A percentile compares a stretch with the other conserved stretches of the same genome.
Evolutionary conservation across 805 yeast genomes (phyloP).

Genomic region (Kuraishia capsulata): DNA sequence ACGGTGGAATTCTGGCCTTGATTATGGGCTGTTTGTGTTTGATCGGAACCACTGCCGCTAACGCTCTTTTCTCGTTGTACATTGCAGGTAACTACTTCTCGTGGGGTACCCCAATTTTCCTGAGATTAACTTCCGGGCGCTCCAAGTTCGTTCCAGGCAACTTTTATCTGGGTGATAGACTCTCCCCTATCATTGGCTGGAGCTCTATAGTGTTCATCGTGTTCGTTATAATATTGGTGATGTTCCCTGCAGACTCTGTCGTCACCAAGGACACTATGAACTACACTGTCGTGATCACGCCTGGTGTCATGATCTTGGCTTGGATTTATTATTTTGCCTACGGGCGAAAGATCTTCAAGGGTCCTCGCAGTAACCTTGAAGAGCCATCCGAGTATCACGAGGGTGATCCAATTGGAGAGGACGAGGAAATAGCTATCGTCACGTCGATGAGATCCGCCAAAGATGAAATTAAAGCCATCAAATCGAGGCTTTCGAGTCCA

Average conservation of each 20-base stretch:
- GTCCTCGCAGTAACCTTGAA: slow-evolving; percentile 17
- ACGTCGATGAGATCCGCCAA: slow-evolving; percentile 10
- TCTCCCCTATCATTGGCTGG: slow-evolving; percentile 24
- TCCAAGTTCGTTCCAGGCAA: slow-evolving; percentile 32
- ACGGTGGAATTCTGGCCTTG: slow-evolving; percentile 27
- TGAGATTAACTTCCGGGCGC: slow-evolving; percentile 29
- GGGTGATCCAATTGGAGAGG: slow-evolving; percentile 12
- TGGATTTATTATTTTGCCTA: slow-evolving; percentile 12
- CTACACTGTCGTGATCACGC: slow-evolving; percentile 23
- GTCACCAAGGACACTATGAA: slow-evolving; percentile 26
- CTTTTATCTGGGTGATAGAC: slow-evolving; percentile 27
- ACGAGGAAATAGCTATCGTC: slow-evolving; percentile 11
- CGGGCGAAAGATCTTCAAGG: slow-evolving; percentile 15
- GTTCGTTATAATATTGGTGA: slow-evolving; percentile 20
- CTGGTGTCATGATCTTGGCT: slow-evolving; percentile 19
- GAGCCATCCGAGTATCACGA: slow-evolving; percentile 12
- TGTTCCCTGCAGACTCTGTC: slow-evolving; percentile 28
- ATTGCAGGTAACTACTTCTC: slow-evolving; percentile 35
- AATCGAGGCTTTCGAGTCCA: slow-evolving; percentile 11
- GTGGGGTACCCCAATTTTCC: slow-evolving; percentile 34
- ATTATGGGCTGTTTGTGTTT: slow-evolving; percentile 31
- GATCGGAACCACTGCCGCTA: slow-evolving; percentile 32
- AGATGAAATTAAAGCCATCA: slow-evolving; percentile 12
- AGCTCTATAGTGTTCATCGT: slow-evolving; percentile 20
- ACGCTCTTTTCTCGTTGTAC: slow-evolving; percentile 37